Evolutionary conservation across 352 stramenopile genomes (phyloP), one percentile per base, ranked within the genome.

Genomic region (Globisporangium paddicum): DNA sequence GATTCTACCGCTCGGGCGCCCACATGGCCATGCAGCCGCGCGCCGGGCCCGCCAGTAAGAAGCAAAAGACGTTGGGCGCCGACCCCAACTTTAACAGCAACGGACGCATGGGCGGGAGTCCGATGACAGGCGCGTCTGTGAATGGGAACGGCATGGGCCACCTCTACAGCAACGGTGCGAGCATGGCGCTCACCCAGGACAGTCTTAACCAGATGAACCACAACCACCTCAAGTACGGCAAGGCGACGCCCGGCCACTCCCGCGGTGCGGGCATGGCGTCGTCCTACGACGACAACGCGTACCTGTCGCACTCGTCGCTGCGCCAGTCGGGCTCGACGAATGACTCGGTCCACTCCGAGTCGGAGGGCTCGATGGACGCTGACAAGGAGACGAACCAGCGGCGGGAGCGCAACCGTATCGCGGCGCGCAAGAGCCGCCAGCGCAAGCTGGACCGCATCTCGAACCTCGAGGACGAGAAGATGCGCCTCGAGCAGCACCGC

Each of bases 381-480:
- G 66, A 78, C 49, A 60, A 64, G 21, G 84, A 94, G 61, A 89
- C 85, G 18, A 92, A 88, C 45, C 58, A 91, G 40, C 80, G 85
- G 16, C 77, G 85, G n/a, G 85, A 94, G 55, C 79, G 82, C 14
- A 94, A 94, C 72, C 85, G 85, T 53, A 92, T 94, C 57, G 85
- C 85, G 0, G 85, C 85, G 11, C 76, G 85, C 37, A 94, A 94
- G 61, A 89, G 77, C 45, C 80, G 85, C 5, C 85, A 94, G 58
- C 80, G 85, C 64, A 94, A 94, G 59, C 63, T 94, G 16, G 85
- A 94, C 67, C 84, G 84, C 56, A 94, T 94, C 58, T 90, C 84
- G 25, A 90, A 89, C 62, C 70, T 94, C 3, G 85, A 94, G 67
- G 84, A 93, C 62, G 85, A 94, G 66, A 94, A 94, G 64, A 87